These are phyloP conservation scores for Xanthoceras sorbifolium DNA, from an alignment of 345 rosid species.

Conservation along the genomic window DNA sequence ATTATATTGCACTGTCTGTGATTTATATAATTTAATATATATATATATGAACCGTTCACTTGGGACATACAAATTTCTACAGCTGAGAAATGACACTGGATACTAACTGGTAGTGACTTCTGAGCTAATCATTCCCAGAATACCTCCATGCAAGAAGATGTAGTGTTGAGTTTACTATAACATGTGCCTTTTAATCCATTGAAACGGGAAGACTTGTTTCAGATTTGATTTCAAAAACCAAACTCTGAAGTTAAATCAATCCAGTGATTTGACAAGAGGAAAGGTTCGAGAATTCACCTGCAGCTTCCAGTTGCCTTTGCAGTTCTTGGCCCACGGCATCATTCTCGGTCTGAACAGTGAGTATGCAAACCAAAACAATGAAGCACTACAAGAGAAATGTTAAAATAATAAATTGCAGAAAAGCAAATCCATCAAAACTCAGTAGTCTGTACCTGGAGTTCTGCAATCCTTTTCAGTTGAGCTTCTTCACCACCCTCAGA, in stretches of 20 bases:
- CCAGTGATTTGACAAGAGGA: background rate
- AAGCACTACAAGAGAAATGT: background rate
- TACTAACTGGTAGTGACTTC: background rate
- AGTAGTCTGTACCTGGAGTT: slow-evolving; percentile 57
- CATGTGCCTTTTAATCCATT: background rate
- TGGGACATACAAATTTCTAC: background rate
- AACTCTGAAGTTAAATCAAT: background rate
- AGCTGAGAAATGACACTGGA: background rate
- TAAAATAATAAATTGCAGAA: background rate
- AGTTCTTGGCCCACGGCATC: slow-evolving; percentile 86
- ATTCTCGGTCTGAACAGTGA: slow-evolving; percentile 65
- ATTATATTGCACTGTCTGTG: too few relatives aligned
- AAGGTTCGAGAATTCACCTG: slow-evolving; percentile 45
- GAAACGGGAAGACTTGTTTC: background rate
- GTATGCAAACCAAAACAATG: background rate
- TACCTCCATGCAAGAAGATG: background rate
- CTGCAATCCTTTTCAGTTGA: slow-evolving; percentile 75
- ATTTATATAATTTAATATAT: too few relatives aligned
- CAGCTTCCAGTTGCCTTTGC: slow-evolving; percentile 91
- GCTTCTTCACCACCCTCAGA: slow-evolving; percentile 92
- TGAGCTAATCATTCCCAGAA: background rate
- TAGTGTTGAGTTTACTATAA: background rate
- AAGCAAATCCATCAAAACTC: background rate
- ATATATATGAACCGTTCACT: background rate
- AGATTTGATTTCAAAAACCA: background rate